Conservation (phyloP, 1,284 basidiomycete species). For the Retiboletus fuscus region DNA sequence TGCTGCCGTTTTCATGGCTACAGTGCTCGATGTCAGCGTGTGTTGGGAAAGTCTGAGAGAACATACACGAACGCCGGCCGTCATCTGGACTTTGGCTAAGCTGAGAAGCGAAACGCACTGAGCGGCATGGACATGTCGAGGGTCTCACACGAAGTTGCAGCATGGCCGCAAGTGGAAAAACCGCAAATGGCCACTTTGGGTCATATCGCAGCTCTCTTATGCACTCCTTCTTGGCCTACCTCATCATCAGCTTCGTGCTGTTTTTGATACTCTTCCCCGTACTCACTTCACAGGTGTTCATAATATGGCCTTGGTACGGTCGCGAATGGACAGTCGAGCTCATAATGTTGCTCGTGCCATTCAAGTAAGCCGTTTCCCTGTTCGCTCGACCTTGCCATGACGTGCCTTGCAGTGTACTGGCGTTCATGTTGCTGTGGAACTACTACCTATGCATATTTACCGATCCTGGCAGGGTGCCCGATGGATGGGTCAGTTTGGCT, state of each 20-base stretch:
- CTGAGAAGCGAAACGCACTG: conserved; percentile 27
- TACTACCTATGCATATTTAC: conserved; percentile 86
- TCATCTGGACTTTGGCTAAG: conserved; percentile 13
- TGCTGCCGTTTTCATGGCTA: conserved; percentile 21
- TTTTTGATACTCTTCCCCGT: conserved; percentile 89
- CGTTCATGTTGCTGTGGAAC: conserved; percentile 86
- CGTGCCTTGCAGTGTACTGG: conserved; percentile 66
- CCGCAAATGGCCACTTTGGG: conserved; percentile 18
- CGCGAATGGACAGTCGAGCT: conserved; percentile 77
- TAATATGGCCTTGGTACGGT: conserved; percentile 94
- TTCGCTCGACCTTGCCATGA: conserved; percentile 26
- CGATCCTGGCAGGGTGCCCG: conserved; percentile 87
- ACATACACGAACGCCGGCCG: conserved; percentile 9
- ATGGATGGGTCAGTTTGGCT: conserved; percentile 73
- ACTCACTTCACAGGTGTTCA: conserved; percentile 88
- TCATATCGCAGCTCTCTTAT: conserved; percentile 45
- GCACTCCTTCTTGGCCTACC: conserved; percentile 65
- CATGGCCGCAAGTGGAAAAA: conserved; percentile 32
- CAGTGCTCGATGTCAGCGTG: conserved; percentile 25
- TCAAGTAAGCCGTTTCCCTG: conserved; percentile 77
- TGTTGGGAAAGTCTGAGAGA: background rate
- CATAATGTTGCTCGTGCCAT: conserved; percentile 79
- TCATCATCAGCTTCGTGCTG: conserved; percentile 79
- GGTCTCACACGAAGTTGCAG: conserved; percentile 26
- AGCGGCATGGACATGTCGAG: conserved; percentile 16